Conservation (phyloP, 1,284 basidiomycete genomes). For the Xanthoconium separans region DNA sequence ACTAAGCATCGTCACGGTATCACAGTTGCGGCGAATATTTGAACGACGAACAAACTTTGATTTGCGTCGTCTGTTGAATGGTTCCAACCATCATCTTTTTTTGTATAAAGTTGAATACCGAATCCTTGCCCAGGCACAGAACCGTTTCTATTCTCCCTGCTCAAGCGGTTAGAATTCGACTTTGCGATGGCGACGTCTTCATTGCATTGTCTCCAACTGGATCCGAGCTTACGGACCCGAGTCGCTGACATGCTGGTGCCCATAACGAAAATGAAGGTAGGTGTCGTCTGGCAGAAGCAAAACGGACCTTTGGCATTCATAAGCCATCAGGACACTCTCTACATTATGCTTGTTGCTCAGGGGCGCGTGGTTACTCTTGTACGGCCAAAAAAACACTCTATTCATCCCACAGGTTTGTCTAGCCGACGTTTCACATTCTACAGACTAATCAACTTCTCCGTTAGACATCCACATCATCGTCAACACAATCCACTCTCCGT, state of each 20-base stretch:
- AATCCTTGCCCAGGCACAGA: slow-evolving; percentile 65
- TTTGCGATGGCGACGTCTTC: slow-evolving; percentile 80
- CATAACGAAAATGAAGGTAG: slow-evolving; percentile 75
- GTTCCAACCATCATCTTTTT: slow-evolving; percentile 36
- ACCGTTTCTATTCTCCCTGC: slow-evolving; percentile 70
- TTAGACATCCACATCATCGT: slow-evolving; percentile 85
- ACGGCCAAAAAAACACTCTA: slow-evolving; percentile 89
- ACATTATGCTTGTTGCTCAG: slow-evolving; percentile 81
- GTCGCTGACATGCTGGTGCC: slow-evolving; percentile 79
- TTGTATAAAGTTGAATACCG: neutral
- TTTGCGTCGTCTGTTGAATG: slow-evolving; percentile 79
- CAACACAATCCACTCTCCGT: slow-evolving; percentile 74
- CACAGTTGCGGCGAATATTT: slow-evolving; percentile 85
- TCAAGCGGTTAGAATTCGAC: slow-evolving; percentile 73
- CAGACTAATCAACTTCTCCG: slow-evolving; percentile 1
- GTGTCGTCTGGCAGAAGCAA: slow-evolving; percentile 12
- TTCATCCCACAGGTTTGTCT: slow-evolving; percentile 81
- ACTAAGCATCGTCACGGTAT: slow-evolving; percentile 82
- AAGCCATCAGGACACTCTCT: slow-evolving; percentile 74
- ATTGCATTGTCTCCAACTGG: slow-evolving; percentile 77
- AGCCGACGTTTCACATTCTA: neutral
- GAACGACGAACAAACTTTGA: slow-evolving; percentile 91
- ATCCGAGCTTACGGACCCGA: slow-evolving; percentile 64
- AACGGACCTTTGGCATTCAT: slow-evolving; percentile 8
- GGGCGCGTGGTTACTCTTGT: slow-evolving; percentile 86